Evolutionary conservation across 2,329 filamentous ascomycete species (phyloP).

Genomic region (Fusarium staphyleae): DNA sequence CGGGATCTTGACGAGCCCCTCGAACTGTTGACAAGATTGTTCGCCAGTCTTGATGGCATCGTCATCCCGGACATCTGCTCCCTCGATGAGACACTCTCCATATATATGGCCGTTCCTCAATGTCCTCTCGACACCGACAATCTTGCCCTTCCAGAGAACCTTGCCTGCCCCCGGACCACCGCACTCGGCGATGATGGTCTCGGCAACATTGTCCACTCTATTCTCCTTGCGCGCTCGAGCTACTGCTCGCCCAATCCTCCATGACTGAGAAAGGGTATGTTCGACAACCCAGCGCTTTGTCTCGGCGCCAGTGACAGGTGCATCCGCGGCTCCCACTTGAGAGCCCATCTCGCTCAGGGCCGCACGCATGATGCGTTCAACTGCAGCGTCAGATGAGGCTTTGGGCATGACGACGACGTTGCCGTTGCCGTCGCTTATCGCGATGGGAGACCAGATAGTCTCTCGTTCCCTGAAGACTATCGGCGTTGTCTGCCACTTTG

Average conservation of each 20-base stretch:
- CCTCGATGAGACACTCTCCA: slow-evolving; percentile 64
- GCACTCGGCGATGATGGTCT: slow-evolving; percentile 65
- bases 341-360: slow-evolving; percentile 64
- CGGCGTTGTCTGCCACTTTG: slow-evolving; percentile 62
- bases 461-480: slow-evolving; percentile 58
- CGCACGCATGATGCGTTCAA: slow-evolving; percentile 59
- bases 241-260: slow-evolving; percentile 68
- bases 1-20: slow-evolving; percentile 66
- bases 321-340: slow-evolving; percentile 56
- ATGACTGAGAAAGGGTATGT: slow-evolving; percentile 61
- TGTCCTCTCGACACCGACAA: slow-evolving; percentile 64
- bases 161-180: slow-evolving; percentile 61
- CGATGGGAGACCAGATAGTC: slow-evolving; percentile 54
- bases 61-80: slow-evolving; percentile 50
- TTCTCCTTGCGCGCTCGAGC: slow-evolving; percentile 58
- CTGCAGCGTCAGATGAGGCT: slow-evolving; percentile 54
- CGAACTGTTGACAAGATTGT: slow-evolving; percentile 39
- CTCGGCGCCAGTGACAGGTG: slow-evolving; percentile 57
- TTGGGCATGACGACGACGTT: slow-evolving; percentile 59
- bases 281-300: slow-evolving; percentile 59
- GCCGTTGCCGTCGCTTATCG: slow-evolving; percentile 60
- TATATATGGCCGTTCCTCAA: slow-evolving; percentile 65
- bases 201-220: slow-evolving; percentile 60
- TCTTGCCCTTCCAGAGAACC: slow-evolving; percentile 70
- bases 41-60: slow-evolving; percentile 13